phyloP scores from a whole-genome alignment of 2,329 filamentous ascomycete genomes.

The Paraphaeosphaeria minitans region DNA sequence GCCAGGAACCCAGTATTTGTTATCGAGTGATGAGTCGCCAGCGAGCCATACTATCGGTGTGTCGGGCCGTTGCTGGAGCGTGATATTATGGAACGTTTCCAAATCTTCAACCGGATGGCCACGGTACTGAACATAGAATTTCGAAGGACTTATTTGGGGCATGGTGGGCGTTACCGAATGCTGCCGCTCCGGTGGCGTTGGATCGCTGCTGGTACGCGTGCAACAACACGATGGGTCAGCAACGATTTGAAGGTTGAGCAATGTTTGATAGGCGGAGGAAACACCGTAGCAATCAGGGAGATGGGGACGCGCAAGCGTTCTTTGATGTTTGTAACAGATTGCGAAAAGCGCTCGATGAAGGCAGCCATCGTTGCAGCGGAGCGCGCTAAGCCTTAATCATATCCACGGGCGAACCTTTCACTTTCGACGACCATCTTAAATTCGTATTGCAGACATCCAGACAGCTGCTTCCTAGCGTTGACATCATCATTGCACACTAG shows the following conservation, averaged over 20 bases:
- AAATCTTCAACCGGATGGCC: conserved; percentile 43
- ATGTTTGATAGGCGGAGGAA: too few relatives aligned
- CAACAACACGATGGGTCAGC: not conserved
- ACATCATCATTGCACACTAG: too few relatives aligned
- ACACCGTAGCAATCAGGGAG: not conserved
- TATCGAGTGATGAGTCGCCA: conserved; percentile 48
- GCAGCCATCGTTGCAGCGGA: not conserved
- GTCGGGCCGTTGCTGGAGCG: conserved; percentile 24
- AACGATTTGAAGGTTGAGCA: too few relatives aligned
- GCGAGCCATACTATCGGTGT: conserved; percentile 45
- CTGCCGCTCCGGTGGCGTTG: not conserved
- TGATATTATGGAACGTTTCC: conserved; percentile 28
- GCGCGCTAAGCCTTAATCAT: not conserved
- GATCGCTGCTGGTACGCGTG: not conserved
- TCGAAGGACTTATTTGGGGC: conserved; percentile 29
- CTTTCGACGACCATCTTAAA: too few relatives aligned
- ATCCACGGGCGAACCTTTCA: too few relatives aligned
- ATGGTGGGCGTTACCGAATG: not conserved
- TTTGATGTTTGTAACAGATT: not conserved
- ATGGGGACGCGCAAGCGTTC: not conserved
- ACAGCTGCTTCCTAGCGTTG: too few relatives aligned
- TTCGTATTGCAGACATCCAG: too few relatives aligned
- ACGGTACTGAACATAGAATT: conserved; percentile 43
- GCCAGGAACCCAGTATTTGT: conserved; percentile 43
- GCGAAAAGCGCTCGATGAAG: not conserved